Base-by-base conservation (phyloP, 805 yeast species). In the Candida coquimbonensis region DNA sequence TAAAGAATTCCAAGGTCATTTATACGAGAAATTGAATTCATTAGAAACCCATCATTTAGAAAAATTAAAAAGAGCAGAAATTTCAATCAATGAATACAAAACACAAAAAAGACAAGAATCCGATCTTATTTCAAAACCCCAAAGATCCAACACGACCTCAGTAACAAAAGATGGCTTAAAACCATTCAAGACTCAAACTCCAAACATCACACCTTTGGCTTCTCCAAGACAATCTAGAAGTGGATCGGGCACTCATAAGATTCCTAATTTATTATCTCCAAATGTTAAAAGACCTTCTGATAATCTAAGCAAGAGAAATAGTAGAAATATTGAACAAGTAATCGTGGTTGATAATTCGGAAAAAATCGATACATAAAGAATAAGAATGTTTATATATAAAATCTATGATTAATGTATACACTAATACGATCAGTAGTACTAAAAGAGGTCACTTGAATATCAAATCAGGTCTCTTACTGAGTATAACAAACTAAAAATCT, bases 111-210 rank as follows among this genome's bases (percentile, higher is more conserved):
- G 34, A 46, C 36, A 42, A 27, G 37, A 43, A 13, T 40, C 50
- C n/a, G 46, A 19, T 14, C 52, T 12, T 43, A 47, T n/a, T 11
- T 12, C n/a, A 24, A 17, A 33, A 8, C 27, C 50, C 13, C 31
- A 29, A 16, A 36, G 16, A 25, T 29, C 43, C 2, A 43, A 39
- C 8, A 38, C 42, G 27, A 13, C 13, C 0, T 39, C 46, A 12
- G 13, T 29, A 3, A 39, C 50, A 2, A 48, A 40, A 6, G 55
- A 50, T 27, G 59, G 57, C 1, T 40, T 58, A 9, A 50, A 58
- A 31, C 45, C 45, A 1, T 58, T 58, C 52, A 58, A 51, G 42
- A 57, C 61, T 2, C 51, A 47, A 38, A 49, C 60, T 5, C 61
- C 62, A 3, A 32, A 17, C 1, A 17, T 42, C 2, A 45, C 54